phyloP scores from a whole-genome alignment of 2,329 filamentous ascomycete species.

The Beauveria pseudobassiana region DNA sequence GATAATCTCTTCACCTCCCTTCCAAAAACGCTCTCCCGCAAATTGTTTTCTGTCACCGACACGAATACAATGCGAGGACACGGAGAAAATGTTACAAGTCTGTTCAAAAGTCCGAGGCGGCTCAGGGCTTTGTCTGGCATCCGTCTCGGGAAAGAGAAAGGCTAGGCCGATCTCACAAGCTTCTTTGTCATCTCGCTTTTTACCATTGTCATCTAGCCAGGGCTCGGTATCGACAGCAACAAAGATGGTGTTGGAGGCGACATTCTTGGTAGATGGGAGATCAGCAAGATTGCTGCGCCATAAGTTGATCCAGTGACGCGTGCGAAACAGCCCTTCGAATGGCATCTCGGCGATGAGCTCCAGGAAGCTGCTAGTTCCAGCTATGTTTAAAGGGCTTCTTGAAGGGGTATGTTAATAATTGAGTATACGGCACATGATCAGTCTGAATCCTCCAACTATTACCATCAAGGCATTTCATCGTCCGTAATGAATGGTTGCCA shows the following conservation, averaged over 20 bases:
- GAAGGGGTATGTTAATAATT: too few species aligned
- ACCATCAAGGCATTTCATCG: too few species aligned
- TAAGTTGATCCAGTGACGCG: background rate
- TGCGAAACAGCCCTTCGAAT: background rate
- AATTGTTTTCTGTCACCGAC: background rate
- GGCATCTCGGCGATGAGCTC: background rate
- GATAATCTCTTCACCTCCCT: background rate
- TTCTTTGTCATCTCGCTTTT: background rate
- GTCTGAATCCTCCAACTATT: too few species aligned
- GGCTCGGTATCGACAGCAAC: slow-evolving; percentile 9
- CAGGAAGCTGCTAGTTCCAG: background rate
- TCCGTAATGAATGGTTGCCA: too few species aligned
- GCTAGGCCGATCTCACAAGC: slow-evolving; percentile 1
- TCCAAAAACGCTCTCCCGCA: background rate
- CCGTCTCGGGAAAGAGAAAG: background rate
- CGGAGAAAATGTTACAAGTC: background rate
- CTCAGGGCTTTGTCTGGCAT: background rate
- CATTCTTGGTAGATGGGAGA: background rate
- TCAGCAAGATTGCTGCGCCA: background rate
- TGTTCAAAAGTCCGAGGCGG: background rate
- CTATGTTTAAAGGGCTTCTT: too few species aligned
- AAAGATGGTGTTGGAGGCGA: slow-evolving; percentile 1
- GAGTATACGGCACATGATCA: too few species aligned
- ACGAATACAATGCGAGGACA: slow-evolving; percentile 3
- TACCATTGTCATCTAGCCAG: background rate